phyloP scores from a whole-genome alignment of 2,329 filamentous ascomycete species.

The Lomentospora prolificans region DNA sequence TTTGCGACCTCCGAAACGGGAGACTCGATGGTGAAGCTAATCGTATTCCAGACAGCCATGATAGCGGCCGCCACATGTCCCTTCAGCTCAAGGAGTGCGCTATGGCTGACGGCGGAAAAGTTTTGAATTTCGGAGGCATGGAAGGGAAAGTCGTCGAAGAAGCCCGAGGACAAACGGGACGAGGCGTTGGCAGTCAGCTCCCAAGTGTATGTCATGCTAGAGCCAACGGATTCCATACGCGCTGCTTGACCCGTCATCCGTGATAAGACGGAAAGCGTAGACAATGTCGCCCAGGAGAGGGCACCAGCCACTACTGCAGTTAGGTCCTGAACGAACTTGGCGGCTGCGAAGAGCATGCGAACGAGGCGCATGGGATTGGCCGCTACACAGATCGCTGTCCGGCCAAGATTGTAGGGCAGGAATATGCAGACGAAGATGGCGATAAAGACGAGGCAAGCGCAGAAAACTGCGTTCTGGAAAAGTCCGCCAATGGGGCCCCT shows the following conservation, averaged over 20 bases:
- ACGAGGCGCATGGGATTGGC: slow-evolving; percentile 73
- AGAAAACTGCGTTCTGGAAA: slow-evolving; percentile 92
- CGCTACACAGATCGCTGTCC: slow-evolving; percentile 67
- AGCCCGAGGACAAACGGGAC: slow-evolving; percentile 37
- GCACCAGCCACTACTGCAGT: slow-evolving; percentile 50
- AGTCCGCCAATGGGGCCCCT: slow-evolving; percentile 82
- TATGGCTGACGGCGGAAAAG: slow-evolving; percentile 68
- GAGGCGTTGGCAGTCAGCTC: slow-evolving; percentile 30
- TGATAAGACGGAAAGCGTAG: not conserved
- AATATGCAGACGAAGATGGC: slow-evolving; percentile 82
- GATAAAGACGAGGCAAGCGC: slow-evolving; percentile 76
- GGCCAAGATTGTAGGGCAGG: slow-evolving; percentile 84
- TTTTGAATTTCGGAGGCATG: slow-evolving; percentile 58
- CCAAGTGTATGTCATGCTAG: slow-evolving; percentile 23
- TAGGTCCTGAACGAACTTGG: slow-evolving; percentile 72
- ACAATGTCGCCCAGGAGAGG: slow-evolving; percentile 5
- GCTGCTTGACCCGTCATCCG: not conserved
- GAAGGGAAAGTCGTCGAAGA: slow-evolving; percentile 40
- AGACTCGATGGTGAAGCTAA: slow-evolving; percentile 4
- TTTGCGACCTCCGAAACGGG: not conserved
- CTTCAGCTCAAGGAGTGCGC: slow-evolving; percentile 54
- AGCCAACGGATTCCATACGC: slow-evolving; percentile 5
- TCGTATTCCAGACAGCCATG: slow-evolving; percentile 1
- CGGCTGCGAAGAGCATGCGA: slow-evolving; percentile 58
- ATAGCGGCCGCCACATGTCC: slow-evolving; percentile 20